Conservation (phyloP, 345 rosid genomes). For the Durio zibethinus region DNA sequence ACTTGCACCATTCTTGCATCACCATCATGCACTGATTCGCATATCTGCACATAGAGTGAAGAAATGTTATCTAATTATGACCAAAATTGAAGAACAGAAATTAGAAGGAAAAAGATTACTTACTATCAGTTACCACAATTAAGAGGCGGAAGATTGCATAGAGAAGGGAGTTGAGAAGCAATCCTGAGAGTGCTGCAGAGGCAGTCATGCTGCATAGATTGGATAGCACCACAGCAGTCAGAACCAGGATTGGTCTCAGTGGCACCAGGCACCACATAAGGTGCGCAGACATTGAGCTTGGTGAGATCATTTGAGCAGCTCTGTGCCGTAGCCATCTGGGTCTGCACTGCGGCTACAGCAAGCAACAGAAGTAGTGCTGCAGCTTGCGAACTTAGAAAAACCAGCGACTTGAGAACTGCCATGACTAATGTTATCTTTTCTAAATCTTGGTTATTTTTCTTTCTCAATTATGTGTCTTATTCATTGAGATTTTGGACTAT, state of each 20-base stretch:
- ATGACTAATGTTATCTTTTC: neutral
- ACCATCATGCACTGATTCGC: neutral
- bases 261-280: conserved; percentile 65
- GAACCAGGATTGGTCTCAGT: conserved; percentile 35
- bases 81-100: neutral
- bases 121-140: conserved; percentile 35
- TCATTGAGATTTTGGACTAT: neutral
- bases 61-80: neutral
- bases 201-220: conserved; percentile 56
- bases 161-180: conserved; percentile 65
- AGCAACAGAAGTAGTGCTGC: conserved; percentile 26
- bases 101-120: neutral
- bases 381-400: neutral
- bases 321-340: conserved; percentile 34
- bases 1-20: neutral
- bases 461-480: neutral
- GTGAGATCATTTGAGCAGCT: conserved; percentile 55
- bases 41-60: neutral
- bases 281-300: conserved; percentile 66
- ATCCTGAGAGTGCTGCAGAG: conserved; percentile 78
- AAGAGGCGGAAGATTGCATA: conserved; percentile 58
- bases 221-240: conserved; percentile 62
- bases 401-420: neutral
- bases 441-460: neutral
- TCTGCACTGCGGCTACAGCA: conserved; percentile 28